phyloP scores from a whole-genome alignment of 2,329 filamentous ascomycete species.

The Diaporthe ilicicola region DNA sequence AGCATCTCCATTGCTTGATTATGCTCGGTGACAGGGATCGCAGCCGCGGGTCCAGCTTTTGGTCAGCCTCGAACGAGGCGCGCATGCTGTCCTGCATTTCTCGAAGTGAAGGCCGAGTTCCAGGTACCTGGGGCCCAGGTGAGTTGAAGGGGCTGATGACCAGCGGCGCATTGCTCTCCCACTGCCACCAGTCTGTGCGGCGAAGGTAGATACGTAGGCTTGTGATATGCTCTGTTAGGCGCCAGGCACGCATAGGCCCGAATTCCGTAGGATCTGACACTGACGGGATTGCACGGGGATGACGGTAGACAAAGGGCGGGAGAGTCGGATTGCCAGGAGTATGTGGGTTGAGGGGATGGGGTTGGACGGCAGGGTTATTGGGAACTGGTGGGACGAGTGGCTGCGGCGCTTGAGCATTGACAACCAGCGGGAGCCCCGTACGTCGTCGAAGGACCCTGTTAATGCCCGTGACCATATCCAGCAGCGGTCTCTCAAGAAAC shows the following conservation, averaged over 20 bases:
- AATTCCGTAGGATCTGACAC: not conserved
- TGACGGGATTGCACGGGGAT: not conserved
- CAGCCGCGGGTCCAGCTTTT: not conserved
- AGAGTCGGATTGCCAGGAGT: no score
- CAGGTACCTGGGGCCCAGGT: no score
- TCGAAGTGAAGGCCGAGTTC: not conserved
- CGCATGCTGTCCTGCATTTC: not conserved
- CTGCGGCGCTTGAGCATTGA: not conserved
- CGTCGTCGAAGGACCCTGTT: not conserved
- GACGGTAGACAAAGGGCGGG: no score
- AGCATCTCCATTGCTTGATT: not conserved
- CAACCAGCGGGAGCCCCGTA: not conserved
- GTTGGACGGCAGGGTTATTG: no score
- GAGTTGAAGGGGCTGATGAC: conserved; percentile 8
- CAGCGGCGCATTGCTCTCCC: conserved; percentile 9
- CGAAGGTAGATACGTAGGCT: conserved; percentile 20
- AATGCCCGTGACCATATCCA: not conserved
- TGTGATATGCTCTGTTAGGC: conserved; percentile 16
- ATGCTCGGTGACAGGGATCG: not conserved
- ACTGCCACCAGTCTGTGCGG: conserved; percentile 26
- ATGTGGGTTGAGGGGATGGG: no score
- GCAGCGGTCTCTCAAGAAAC: not conserved
- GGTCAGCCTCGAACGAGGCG: not conserved
- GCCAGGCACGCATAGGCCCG: not conserved
- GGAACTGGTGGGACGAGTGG: no score